These are phyloP conservation scores for Aureobasidium pullulans DNA, from an alignment of 2,329 filamentous ascomycete genomes.

Conservation along the genomic window DNA sequence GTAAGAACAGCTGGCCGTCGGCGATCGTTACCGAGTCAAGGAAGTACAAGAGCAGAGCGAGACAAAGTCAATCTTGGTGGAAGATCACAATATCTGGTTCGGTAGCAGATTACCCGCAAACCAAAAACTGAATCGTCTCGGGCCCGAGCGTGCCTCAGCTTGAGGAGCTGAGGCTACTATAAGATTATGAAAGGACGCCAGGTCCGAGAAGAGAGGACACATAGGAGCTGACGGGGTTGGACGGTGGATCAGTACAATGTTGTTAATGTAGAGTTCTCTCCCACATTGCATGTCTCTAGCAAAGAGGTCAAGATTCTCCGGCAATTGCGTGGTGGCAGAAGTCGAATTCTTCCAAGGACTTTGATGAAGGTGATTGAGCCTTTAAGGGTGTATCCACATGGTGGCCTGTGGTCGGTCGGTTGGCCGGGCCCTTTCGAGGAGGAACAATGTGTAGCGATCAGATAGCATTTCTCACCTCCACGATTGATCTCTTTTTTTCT, in stretches of 20 bases:
- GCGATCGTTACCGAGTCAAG: neutral
- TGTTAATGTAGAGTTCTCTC: neutral
- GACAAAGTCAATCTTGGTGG: constrained; percentile 1
- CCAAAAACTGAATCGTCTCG: neutral
- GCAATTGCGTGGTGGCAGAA: neutral
- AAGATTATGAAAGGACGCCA: neutral
- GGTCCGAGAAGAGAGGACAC: neutral
- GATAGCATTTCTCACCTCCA: neutral
- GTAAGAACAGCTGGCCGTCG: neutral
- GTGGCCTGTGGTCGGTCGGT: constrained; percentile 6
- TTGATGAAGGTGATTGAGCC: neutral
- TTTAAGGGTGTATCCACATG: constrained; percentile 3
- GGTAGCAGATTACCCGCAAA: constrained; percentile 7
- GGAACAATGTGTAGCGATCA: neutral
- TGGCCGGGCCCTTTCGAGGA: neutral
- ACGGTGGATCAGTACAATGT: neutral
- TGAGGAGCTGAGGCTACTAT: neutral
- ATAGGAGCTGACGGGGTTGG: neutral
- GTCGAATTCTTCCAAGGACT: neutral
- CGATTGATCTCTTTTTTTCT: neutral
- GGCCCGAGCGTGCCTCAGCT: constrained; percentile 13
- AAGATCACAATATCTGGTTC: neutral
- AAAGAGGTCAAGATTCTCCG: neutral
- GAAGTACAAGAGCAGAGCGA: neutral
- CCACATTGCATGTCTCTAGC: neutral